Conservation (phyloP, 1,139 yeast genomes). For the Geotrichum aggregatum region DNA sequence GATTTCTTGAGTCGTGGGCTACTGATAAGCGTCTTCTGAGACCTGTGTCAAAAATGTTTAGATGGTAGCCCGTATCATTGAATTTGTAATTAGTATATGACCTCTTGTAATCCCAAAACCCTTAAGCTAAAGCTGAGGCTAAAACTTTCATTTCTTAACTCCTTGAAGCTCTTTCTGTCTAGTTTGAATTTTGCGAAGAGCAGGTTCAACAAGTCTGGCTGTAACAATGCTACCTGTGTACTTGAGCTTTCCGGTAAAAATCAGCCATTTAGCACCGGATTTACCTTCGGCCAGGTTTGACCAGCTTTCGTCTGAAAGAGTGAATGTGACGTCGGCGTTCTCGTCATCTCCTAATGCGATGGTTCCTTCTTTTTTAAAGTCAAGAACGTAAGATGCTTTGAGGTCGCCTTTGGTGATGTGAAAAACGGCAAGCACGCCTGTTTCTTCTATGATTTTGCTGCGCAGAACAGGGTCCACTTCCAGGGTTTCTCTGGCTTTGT, state of each 20-base stretch:
- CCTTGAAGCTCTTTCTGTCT: neutral
- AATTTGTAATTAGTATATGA: neutral
- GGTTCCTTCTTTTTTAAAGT: conserved; percentile 13
- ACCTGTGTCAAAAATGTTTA: too few relatives aligned
- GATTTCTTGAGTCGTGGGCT: too few relatives aligned
- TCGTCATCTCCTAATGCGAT: neutral
- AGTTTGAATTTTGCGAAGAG: neutral
- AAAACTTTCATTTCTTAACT: neutral
- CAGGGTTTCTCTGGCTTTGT: conserved; percentile 1
- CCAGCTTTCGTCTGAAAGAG: neutral
- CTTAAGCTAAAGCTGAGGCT: neutral
- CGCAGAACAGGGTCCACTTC: neutral
- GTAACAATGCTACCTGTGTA: conserved; percentile 5
- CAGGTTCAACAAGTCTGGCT: conserved; percentile 8
- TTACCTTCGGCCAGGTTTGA: conserved; percentile 2
- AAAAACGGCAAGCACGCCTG: conserved; percentile 5
- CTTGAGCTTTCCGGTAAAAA: conserved; percentile 12
- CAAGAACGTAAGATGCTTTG: conserved; percentile 10
- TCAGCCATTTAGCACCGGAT: conserved; percentile 12
- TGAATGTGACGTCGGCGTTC: conserved; percentile 5
- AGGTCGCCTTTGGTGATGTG: conserved; percentile 1
- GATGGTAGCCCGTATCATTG: too few relatives aligned
- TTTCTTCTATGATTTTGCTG: conserved; percentile 1
- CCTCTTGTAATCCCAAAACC: neutral
- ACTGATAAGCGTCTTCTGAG: too few relatives aligned